These are phyloP conservation scores for Neospora caninum DNA, from an alignment of 169 alveolate species.

Conservation along the genomic window DNA sequence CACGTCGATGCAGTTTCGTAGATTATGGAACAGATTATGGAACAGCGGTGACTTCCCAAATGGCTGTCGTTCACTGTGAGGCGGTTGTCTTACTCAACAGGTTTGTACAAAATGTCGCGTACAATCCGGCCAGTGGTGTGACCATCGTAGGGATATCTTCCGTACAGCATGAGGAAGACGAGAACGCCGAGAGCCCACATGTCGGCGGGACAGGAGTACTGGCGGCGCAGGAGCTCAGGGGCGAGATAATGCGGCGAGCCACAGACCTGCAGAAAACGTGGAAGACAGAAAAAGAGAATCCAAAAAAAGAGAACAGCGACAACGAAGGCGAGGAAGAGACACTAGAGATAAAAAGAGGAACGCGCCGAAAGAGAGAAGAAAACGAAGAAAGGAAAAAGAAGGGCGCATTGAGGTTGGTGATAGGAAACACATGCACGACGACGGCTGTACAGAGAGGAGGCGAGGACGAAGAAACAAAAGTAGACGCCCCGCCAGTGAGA, in stretches of 20 bases:
- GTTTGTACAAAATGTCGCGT: constrained; percentile 7
- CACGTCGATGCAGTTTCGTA: too few relatives aligned
- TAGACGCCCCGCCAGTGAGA: too few relatives aligned
- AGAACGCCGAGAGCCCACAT: constrained; percentile 82
- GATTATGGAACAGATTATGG: too few relatives aligned
- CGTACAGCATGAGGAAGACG: constrained; percentile 73
- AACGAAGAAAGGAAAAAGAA: too few relatives aligned
- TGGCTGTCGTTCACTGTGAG: neutral
- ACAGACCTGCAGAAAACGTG: neutral
- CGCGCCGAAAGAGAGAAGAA: neutral
- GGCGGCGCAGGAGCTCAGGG: constrained; percentile 37
- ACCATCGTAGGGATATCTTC: constrained; percentile 74
- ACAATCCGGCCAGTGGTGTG: neutral
- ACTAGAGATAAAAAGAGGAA: neutral
- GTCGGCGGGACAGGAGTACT: constrained; percentile 65
- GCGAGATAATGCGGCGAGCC: constrained; percentile 53
- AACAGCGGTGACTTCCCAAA: too few relatives aligned
- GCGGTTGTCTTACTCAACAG: constrained; percentile 18
- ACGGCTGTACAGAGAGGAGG: too few relatives aligned
- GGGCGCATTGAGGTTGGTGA: too few relatives aligned
- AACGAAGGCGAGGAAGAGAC: neutral
- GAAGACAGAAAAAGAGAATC: neutral
- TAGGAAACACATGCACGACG: too few relatives aligned
- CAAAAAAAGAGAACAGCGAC: neutral
- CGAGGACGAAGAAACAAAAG: too few relatives aligned